These are phyloP conservation scores for Paecilomyces sp. DNA, from an alignment of 2,329 filamentous ascomycete species.

Conservation along the genomic window DNA sequence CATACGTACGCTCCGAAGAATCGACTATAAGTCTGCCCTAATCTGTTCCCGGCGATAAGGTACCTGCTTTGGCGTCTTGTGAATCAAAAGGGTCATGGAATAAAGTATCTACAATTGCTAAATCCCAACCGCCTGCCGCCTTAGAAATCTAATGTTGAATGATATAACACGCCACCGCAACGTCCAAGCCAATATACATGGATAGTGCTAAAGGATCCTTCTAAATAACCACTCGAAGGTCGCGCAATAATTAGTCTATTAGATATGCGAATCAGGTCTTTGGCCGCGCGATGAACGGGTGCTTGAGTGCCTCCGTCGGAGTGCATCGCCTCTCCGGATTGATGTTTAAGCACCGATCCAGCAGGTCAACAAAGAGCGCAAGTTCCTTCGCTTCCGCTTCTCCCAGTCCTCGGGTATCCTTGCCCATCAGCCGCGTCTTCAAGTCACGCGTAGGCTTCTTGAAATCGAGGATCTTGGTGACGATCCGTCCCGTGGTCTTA, in stretches of 20 bases:
- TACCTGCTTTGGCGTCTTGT: no score
- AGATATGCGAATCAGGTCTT: slow-evolving; percentile 8
- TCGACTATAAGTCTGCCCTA: no score
- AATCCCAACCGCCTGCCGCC: neutral
- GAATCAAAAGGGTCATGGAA: neutral
- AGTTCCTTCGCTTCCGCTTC: slow-evolving; percentile 71
- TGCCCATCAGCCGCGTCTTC: slow-evolving; percentile 66
- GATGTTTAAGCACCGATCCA: slow-evolving; percentile 80
- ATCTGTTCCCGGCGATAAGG: no score
- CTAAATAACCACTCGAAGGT: neutral
- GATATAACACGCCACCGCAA: neutral
- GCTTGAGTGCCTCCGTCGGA: slow-evolving; percentile 75
- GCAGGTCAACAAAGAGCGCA: slow-evolving; percentile 73
- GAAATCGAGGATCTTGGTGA: slow-evolving; percentile 38
- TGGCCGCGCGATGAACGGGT: slow-evolving; percentile 69
- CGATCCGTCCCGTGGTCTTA: slow-evolving; percentile 75
- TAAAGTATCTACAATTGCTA: neutral
- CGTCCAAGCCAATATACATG: neutral
- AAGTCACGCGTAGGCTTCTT: slow-evolving; percentile 73
- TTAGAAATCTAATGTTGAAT: neutral
- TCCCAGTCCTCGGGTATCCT: slow-evolving; percentile 65
- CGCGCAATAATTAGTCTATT: neutral
- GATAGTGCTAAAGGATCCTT: neutral
- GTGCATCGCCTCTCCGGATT: slow-evolving; percentile 91
- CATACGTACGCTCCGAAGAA: no score